These are phyloP conservation scores for Salix suchowensis DNA, from an alignment of 345 rosid species.

Conservation along the genomic window DNA sequence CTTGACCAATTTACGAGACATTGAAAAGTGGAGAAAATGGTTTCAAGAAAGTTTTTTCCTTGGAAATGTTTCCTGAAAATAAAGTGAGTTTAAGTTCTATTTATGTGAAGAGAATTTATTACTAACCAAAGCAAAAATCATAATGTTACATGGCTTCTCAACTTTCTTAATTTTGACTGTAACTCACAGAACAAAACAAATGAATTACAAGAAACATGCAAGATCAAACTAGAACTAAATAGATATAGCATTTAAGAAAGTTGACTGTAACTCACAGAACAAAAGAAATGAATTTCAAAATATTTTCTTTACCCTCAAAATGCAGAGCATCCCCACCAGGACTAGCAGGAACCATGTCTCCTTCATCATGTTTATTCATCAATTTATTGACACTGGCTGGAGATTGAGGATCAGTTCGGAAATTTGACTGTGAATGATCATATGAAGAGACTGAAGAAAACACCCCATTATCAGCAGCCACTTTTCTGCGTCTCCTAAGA, in stretches of 20 bases:
- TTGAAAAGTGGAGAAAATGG: no score
- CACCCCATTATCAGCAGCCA: constrained; percentile 18
- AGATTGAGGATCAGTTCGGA: constrained; percentile 16
- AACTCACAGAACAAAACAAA: not conserved
- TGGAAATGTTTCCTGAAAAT: no score
- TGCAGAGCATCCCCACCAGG: constrained; percentile 21
- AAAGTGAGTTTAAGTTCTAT: not conserved
- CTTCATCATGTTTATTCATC: constrained; percentile 24
- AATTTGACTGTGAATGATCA: constrained; percentile 28
- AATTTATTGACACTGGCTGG: constrained; percentile 27
- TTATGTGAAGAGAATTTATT: not conserved
- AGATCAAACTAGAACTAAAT: not conserved
- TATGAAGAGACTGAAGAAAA: constrained; percentile 31
- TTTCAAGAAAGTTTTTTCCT: no score
- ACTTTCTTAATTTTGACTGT: not conserved
- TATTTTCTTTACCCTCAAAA: constrained; percentile 5
- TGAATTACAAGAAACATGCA: not conserved
- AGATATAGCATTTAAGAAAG: not conserved
- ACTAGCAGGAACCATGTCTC: constrained; percentile 10
- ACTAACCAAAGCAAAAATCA: not conserved
- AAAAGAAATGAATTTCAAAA: not conserved
- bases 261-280: no score
- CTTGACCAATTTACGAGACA: no score
- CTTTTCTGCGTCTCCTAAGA: constrained; percentile 39
- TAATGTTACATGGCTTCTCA: not conserved